Conservation (phyloP, 257 asterid genomes). For the Scutellaria baicalensis region DNA sequence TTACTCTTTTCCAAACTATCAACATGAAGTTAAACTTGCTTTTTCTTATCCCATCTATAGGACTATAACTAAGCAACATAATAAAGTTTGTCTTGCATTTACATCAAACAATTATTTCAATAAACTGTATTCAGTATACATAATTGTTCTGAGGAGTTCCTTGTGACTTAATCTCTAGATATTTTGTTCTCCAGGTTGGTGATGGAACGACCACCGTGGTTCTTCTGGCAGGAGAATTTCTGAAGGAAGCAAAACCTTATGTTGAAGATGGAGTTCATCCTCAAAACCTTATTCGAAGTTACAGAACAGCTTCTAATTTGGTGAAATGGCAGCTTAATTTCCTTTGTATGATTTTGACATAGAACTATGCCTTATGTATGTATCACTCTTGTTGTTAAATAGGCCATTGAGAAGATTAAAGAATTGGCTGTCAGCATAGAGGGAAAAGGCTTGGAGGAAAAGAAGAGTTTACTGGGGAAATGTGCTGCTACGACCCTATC, state of each 20-base stretch:
- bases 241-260: slow-evolving; percentile 90
- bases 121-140: not conserved
- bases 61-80: not conserved
- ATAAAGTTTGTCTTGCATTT: not conserved
- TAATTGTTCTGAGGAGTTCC: not conserved
- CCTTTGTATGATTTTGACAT: slow-evolving; percentile 11
- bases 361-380: slow-evolving; percentile 9
- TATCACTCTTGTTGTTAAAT: not conserved
- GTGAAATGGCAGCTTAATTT: slow-evolving; percentile 22
- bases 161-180: not conserved
- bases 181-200: slow-evolving; percentile 59
- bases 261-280: slow-evolving; percentile 95
- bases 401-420: slow-evolving; percentile 74
- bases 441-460: slow-evolving; percentile 82
- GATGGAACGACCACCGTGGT: slow-evolving; percentile 96
- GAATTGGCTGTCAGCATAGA: slow-evolving; percentile 74
- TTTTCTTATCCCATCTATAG: not conserved
- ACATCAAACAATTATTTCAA: not conserved
- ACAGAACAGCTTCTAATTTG: slow-evolving; percentile 62
- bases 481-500: slow-evolving; percentile 93
- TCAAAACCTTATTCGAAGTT: slow-evolving; percentile 82
- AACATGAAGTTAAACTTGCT: not conserved
- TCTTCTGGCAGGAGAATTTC: slow-evolving; percentile 81
- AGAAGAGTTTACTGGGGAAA: slow-evolving; percentile 68
- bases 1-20: not conserved